Evolutionary conservation across 306 rosid genomes (phyloP), one percentile per base, ranked within the genome.

Genomic region (Prinsepia uniflora): DNA sequence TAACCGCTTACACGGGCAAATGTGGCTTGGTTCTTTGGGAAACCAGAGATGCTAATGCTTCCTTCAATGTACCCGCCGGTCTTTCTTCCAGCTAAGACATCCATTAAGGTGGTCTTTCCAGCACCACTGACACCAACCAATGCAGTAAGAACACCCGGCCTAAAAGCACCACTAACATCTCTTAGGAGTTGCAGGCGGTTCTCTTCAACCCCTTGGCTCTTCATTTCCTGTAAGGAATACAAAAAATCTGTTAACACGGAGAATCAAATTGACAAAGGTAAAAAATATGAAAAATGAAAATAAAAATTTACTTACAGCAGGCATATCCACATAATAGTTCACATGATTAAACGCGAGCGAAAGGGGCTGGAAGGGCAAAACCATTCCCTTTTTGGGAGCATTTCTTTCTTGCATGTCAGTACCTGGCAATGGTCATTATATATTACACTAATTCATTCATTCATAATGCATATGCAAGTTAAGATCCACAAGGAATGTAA

Each of bases 1-100:
- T 88, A 90, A 9, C 96, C 95, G 53, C 89, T 84, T 78, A 84
- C 81, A 74, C 95, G 81, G 17, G 95, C 95, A 75, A 90, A 90
- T 1, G 95, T 90, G 75, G 81, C 86, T 80, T 88, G 95, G 47
- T 88, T 84, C 77, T 86, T 86, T 4, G 87, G 91, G 44, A 54
- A 79, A 46, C 83, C 83, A 30, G 83, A 79, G 65, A 79, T 79
- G 48, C 24, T 74, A 52, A 79, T 74, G 56, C 50, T 70, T 6
- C 83, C 83, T 69, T 79, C 83, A 74, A 74, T 74, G 48, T 79
- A 79, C 13, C 83, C 83, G 0, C 83, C 79, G 3, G 79, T 79
- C 72, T 79, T 79, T 66, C 83, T 79, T 65, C 83, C 83, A 7
- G 83, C 83, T 65, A 79, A 56, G 55, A 79, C 83, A 57, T 79